Evolutionary conservation across 139 green algal species (phyloP).

Genomic region (Nannochloris sp.): DNA sequence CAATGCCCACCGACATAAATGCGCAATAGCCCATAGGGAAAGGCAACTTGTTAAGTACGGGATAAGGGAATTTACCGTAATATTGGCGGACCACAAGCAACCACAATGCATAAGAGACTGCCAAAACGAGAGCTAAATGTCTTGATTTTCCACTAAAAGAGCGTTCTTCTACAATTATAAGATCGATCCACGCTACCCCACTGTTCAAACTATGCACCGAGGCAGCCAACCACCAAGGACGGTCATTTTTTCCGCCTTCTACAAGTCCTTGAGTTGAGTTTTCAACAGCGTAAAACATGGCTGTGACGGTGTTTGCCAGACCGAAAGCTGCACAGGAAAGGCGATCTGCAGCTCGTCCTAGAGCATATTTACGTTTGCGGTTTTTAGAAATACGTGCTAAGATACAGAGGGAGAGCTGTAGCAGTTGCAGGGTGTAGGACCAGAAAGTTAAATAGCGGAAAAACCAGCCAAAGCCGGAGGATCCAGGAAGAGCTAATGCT

Average conservation of each 20-base stretch:
- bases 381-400: constrained; percentile 19
- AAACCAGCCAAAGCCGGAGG: constrained; percentile 66
- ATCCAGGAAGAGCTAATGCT: constrained; percentile 47
- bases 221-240: constrained; percentile 51
- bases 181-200: constrained; percentile 49
- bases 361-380: constrained; percentile 21
- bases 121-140: constrained; percentile 25
- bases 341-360: constrained; percentile 30
- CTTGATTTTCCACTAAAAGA: constrained; percentile 27
- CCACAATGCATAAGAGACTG: constrained; percentile 25
- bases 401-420: constrained; percentile 38
- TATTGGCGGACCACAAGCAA: constrained; percentile 24
- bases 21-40: constrained; percentile 20
- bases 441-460: constrained; percentile 76
- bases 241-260: constrained; percentile 39
- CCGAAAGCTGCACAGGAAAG: constrained; percentile 57
- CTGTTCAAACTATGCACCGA: constrained; percentile 53
- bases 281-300: constrained; percentile 61
- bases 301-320: constrained; percentile 57
- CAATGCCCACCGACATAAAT: constrained; percentile 13
- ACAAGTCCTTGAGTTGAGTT: constrained; percentile 40
- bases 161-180: constrained; percentile 32
- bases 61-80: constrained; percentile 55
- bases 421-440: constrained; percentile 54
- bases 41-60: constrained; percentile 58